These are phyloP conservation scores for Ophiostoma pallidulum DNA, from an alignment of 2,329 filamentous ascomycete species.

Conservation along the genomic window DNA sequence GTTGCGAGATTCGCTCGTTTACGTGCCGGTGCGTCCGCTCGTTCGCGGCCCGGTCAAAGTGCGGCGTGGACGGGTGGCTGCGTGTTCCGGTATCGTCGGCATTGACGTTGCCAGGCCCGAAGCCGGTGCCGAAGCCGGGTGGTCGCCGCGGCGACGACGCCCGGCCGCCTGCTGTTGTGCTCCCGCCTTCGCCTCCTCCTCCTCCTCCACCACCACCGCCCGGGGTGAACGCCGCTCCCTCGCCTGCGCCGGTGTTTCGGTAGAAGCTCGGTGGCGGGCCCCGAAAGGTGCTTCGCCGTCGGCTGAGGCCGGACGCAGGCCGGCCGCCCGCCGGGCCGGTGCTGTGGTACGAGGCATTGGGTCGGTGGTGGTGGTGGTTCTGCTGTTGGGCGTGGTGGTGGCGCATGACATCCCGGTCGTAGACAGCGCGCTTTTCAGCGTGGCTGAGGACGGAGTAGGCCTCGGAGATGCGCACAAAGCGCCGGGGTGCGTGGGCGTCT, in stretches of 20 bases:
- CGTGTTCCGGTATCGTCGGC: conserved; percentile 19
- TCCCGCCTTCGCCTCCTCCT: no score
- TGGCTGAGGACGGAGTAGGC: conserved; percentile 72
- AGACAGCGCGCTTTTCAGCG: conserved; percentile 62
- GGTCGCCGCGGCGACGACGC: no score
- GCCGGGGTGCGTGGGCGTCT: conserved; percentile 60
- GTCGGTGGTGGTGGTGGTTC: conserved; percentile 24
- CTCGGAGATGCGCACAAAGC: conserved; percentile 76
- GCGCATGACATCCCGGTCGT: conserved; percentile 62
- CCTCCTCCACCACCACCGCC: no score
- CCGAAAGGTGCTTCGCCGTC: conserved; percentile 63
- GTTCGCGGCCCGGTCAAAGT: conserved; percentile 71
- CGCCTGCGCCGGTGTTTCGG: conserved; percentile 36
- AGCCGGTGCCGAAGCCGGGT: not conserved
- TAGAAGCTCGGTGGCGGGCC: conserved; percentile 90
- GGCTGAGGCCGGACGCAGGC: conserved; percentile 70
- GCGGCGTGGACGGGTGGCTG: conserved; percentile 47
- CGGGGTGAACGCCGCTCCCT: conserved; percentile 15
- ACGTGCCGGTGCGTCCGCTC: conserved; percentile 61
- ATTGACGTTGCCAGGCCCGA: conserved; percentile 12
- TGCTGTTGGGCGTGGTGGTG: conserved; percentile 27
- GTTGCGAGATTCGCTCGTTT: conserved; percentile 37
- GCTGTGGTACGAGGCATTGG: conserved; percentile 45
- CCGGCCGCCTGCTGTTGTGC: no score
- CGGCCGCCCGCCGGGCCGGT: conserved; percentile 60